Evolutionary conservation across 2,329 filamentous ascomycete genomes (phyloP).

Genomic region (Trichoderma breve): DNA sequence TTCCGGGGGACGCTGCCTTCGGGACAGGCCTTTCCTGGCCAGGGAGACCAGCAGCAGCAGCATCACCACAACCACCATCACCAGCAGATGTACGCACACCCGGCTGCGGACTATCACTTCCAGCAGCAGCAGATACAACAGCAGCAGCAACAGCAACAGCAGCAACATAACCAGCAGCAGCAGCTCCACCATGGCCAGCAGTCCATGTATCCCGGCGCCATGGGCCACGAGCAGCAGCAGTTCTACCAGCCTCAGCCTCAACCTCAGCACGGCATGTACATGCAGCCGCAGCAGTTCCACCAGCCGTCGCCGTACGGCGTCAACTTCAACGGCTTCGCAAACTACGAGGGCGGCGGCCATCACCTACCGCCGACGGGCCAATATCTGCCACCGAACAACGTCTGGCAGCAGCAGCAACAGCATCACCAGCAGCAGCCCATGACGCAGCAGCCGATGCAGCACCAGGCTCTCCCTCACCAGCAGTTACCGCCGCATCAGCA

Average conservation of each 20-base stretch:
- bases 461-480: slow-evolving; percentile 29
- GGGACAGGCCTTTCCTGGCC: slow-evolving; percentile 40
- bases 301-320: slow-evolving; percentile 18
- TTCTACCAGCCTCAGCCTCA: slow-evolving; percentile 25
- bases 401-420: slow-evolving; percentile 20
- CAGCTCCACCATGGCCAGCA: slow-evolving; percentile 27
- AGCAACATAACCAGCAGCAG: slow-evolving; percentile 22
- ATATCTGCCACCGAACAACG: slow-evolving; percentile 13
- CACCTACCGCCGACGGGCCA: slow-evolving; percentile 20
- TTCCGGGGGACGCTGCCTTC: slow-evolving; percentile 41
- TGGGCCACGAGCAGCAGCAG: slow-evolving; percentile 27
- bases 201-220: slow-evolving; percentile 19
- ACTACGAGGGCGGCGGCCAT: slow-evolving; percentile 21
- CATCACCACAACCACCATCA: slow-evolving; percentile 25
- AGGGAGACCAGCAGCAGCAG: slow-evolving; percentile 33
- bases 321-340: slow-evolving; percentile 15
- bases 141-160: slow-evolving; percentile 24
- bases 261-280: slow-evolving; percentile 23
- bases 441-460: slow-evolving; percentile 25
- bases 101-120: slow-evolving; percentile 18
- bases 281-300: slow-evolving; percentile 27
- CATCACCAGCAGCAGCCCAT: slow-evolving; percentile 24
- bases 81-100: not conserved
- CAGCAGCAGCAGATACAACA: slow-evolving; percentile 27
- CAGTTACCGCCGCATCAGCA: slow-evolving; percentile 37